phyloP scores from a whole-genome alignment of 169 alveolate species.

The Plasmodium coatneyi region DNA sequence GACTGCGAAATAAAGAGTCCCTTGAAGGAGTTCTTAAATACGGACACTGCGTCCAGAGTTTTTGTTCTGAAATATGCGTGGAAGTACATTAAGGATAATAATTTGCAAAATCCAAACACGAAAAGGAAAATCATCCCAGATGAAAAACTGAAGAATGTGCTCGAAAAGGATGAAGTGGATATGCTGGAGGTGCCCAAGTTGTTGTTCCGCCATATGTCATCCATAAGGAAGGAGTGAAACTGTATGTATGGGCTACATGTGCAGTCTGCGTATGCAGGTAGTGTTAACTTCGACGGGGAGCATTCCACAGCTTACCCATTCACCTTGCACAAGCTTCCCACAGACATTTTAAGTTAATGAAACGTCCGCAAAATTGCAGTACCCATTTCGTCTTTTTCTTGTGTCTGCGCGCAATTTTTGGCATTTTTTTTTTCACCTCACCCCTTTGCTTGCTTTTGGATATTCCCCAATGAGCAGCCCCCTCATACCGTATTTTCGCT shows the following conservation, averaged over 20 bases:
- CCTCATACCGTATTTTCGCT: neutral
- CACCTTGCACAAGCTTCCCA: neutral
- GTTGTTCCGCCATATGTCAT: slow-evolving; percentile 28
- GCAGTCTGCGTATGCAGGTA: neutral
- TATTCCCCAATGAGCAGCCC: neutral
- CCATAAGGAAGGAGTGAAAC: slow-evolving; percentile 33
- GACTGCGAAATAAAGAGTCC: slow-evolving; percentile 71
- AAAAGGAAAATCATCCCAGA: slow-evolving; percentile 67
- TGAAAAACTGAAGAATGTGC: slow-evolving; percentile 43
- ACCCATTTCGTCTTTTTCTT: neutral
- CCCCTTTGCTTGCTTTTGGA: neutral
- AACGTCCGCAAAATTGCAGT: neutral
- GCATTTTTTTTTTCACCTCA: neutral
- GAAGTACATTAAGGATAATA: slow-evolving; percentile 74
- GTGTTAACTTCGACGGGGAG: neutral
- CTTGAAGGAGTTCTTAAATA: slow-evolving; percentile 48
- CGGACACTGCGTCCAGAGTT: slow-evolving; percentile 67
- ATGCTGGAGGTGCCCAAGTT: slow-evolving; percentile 61
- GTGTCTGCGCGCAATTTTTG: neutral
- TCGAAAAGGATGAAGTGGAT: slow-evolving; percentile 69
- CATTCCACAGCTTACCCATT: neutral
- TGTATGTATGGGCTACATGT: neutral
- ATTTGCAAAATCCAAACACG: slow-evolving; percentile 70
- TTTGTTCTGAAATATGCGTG: slow-evolving; percentile 65
- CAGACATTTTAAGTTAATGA: neutral